phyloP scores from a whole-genome alignment of 768 basidiomycete species.

The Trametes cingulata region DNA sequence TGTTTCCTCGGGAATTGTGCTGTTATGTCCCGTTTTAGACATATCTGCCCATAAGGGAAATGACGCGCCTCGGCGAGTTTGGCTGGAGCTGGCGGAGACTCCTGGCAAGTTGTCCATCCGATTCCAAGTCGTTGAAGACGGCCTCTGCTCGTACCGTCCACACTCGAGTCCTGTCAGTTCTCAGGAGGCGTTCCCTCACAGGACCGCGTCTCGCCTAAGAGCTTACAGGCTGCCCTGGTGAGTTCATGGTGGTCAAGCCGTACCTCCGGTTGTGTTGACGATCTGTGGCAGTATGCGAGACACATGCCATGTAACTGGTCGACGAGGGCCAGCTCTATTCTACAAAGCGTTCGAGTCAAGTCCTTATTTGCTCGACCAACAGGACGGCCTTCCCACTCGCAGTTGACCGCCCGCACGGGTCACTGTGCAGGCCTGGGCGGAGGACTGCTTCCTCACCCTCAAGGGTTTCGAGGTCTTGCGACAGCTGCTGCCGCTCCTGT shows the following conservation, averaged over 20 bases:
- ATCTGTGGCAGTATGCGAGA: constrained; percentile 51
- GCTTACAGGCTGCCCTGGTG: constrained; percentile 32
- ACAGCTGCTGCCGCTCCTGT: not conserved
- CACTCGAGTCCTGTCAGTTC: not conserved
- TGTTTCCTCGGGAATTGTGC: not conserved
- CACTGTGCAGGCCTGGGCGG: not conserved
- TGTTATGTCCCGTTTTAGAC: no score
- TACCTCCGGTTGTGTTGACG: not conserved
- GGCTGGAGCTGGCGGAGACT: not conserved
- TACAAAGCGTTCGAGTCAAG: constrained; percentile 14
- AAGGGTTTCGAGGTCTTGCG: not conserved
- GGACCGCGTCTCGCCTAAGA: constrained; percentile 6
- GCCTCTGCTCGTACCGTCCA: not conserved
- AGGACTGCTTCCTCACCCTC: not conserved
- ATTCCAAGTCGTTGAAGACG: constrained; percentile 20
- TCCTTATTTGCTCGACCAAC: not conserved
- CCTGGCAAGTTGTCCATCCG: constrained; percentile 6
- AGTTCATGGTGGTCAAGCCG: not conserved
- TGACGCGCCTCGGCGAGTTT: not conserved
- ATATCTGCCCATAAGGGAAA: not conserved
- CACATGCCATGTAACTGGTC: constrained; percentile 74
- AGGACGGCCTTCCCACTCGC: not conserved
- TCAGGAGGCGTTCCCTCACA: not conserved
- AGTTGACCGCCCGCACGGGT: not conserved
- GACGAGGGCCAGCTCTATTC: constrained; percentile 48